Base-by-base conservation (phyloP, 2,329 filamentous ascomycete species). In the Escovopsis sp. region DNA sequence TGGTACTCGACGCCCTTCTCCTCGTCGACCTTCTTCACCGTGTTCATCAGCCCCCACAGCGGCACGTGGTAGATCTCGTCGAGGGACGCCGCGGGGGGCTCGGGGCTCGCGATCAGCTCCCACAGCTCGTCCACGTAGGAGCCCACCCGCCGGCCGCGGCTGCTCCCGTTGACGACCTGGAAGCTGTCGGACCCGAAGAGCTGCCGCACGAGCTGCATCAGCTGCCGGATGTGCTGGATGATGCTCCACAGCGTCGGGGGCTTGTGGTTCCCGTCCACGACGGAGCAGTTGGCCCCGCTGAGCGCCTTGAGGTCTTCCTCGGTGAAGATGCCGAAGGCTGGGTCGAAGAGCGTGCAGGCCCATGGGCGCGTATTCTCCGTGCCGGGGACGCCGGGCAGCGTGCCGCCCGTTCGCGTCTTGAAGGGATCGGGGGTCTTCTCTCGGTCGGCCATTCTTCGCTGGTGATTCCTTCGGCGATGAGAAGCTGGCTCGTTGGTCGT, bases 51-150 rank as follows among this genome's bases (percentile, higher is more conserved):
- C 13, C 55, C 58, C 37, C 54, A 57, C 17, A 72, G 57, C 6
- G 66, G 66, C 18, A 55, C 50, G 41, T 64, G 52, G 45, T 72
- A 68, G 33, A 49, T 54, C 13, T 54, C 52, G 40, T 71, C 65
- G 27, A 62, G 11, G 12, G 17, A 11, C 28, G 14, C 14, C 4
- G 17, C 2, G 2, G 28, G 28, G 5, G 12, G 11, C 14, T 17
- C 10, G 10, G 28, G 28, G 28, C 16, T 30, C 14, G 28, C 9
- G 14, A 30, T 16, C 13, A 30, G 14, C 17, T 30, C 28, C 28
- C 28, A 30, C 9, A 30, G 28, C 17, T 30, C 28, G 14, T 30
- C 28, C 5, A 15, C 28, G 28, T 30, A 30, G 4, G 11, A 11
- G 6, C 28, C 12, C 6, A 17, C 13, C 28, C 28, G 28, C 10